Evolutionary conservation across 73 alveolate species (phyloP).

Genomic region (Paramecium caudatum): DNA sequence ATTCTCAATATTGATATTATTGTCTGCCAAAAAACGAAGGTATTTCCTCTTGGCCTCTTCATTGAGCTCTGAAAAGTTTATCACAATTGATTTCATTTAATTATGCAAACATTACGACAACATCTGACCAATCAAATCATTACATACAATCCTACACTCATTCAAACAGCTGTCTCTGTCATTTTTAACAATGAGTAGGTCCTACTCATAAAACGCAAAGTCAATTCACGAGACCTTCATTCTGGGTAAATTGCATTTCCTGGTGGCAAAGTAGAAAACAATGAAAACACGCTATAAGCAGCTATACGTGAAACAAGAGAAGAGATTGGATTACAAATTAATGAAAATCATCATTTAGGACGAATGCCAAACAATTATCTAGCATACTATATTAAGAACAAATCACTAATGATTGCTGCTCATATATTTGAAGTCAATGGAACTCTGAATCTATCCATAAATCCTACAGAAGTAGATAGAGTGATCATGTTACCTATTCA

Average conservation of each 20-base stretch:
- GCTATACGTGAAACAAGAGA: constrained; percentile 69
- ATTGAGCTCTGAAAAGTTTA: constrained; percentile 39
- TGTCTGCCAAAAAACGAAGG: constrained; percentile 8
- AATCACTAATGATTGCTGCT: neutral
- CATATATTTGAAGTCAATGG: constrained; percentile 36
- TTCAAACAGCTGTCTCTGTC: constrained; percentile 43
- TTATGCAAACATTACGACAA: no score
- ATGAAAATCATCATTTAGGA: constrained; percentile 36
- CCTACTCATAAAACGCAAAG: constrained; percentile 26
- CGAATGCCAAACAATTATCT: neutral
- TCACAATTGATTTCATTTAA: constrained; percentile 36
- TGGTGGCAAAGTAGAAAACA: constrained; percentile 72
- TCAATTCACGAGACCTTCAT: constrained; percentile 53
- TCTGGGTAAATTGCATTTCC: constrained; percentile 75
- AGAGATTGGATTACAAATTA: constrained; percentile 56
- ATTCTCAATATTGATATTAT: constrained; percentile 24
- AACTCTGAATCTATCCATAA: neutral
- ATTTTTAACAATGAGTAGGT: neutral
- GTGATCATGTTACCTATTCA: neutral
- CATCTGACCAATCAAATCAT: no score
- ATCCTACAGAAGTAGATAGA: constrained; percentile 48
- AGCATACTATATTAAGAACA: constrained; percentile 51
- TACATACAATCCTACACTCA: neutral
- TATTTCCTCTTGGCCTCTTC: constrained; percentile 53
- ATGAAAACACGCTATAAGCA: constrained; percentile 69